Evolutionary conservation across 2,329 filamentous ascomycete genomes (phyloP).

Genomic region (Emergomyces orientalis): DNA sequence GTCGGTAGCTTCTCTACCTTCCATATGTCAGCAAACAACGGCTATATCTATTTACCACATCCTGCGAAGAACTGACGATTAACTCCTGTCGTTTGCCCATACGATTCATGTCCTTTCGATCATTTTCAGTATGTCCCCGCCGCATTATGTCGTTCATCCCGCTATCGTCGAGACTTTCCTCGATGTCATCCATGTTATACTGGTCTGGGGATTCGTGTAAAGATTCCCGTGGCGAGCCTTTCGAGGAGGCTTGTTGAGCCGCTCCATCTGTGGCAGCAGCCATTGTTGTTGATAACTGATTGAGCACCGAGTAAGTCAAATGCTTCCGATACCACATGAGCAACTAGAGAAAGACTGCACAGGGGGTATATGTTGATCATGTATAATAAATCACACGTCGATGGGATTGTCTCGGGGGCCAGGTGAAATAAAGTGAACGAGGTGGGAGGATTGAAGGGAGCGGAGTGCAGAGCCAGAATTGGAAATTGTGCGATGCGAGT

Average conservation of each 20-base stretch:
- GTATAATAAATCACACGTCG: not conserved
- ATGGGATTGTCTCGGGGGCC: not conserved
- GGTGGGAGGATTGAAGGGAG: not conserved
- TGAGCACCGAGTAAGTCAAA: not conserved
- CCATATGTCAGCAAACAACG: constrained; percentile 1
- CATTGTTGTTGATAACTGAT: constrained; percentile 1
- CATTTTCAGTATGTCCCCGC: constrained; percentile 16
- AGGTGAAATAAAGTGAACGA: not conserved
- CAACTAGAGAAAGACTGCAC: not conserved
- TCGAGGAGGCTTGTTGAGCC: not conserved
- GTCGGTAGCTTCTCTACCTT: constrained; percentile 25
- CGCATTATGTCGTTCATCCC: not conserved
- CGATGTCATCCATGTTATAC: constrained; percentile 8
- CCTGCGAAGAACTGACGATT: constrained; percentile 18
- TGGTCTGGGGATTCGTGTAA: constrained; percentile 1
- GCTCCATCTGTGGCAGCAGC: not conserved
- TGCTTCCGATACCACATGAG: not conserved
- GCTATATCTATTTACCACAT: not conserved
- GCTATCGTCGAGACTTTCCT: constrained; percentile 6
- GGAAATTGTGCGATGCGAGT: not conserved
- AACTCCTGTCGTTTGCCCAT: constrained; percentile 29
- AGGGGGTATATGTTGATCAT: not conserved
- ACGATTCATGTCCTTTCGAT: constrained; percentile 27
- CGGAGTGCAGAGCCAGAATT: not conserved
- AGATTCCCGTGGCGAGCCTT: constrained; percentile 2